Evolutionary conservation across 202 grass and related monocot species (phyloP).

Genomic region (Zoysia matrella): DNA sequence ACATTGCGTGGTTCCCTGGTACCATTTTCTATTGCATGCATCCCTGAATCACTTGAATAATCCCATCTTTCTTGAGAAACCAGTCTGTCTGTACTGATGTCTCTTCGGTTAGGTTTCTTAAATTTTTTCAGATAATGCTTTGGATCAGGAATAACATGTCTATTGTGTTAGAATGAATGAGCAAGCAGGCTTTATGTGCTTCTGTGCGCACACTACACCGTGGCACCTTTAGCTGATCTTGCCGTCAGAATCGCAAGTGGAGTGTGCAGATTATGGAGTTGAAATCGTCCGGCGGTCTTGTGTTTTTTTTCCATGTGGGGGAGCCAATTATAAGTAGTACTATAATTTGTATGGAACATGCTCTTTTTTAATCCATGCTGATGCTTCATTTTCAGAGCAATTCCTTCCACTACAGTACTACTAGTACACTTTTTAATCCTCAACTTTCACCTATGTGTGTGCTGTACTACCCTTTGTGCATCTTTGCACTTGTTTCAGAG

Average conservation of each 20-base stretch:
- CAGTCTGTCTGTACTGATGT: neutral
- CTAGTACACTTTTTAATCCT: neutral
- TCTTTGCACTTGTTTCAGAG: conserved; percentile 35
- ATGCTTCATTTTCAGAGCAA: conserved; percentile 25
- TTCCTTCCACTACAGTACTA: neutral
- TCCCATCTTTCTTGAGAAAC: neutral
- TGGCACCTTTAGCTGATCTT: neutral
- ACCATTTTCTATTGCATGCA: neutral
- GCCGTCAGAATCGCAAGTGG: neutral
- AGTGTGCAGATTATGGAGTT: neutral
- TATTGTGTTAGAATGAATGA: neutral
- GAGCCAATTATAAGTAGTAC: neutral
- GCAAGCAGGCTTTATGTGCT: neutral
- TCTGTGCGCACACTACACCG: neutral
- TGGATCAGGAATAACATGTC: neutral
- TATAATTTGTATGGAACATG: neutral
- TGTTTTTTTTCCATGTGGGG: neutral
- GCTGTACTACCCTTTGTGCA: neutral
- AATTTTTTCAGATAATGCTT: neutral
- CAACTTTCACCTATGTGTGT: conserved; percentile 12
- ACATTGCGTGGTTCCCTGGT: neutral
- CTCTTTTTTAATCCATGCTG: neutral
- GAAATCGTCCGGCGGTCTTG: neutral
- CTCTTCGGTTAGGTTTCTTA: conserved; percentile 1
- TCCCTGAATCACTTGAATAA: neutral